Evolutionary conservation across 768 basidiomycete genomes (phyloP).

Genomic region (Podaxis sp.): DNA sequence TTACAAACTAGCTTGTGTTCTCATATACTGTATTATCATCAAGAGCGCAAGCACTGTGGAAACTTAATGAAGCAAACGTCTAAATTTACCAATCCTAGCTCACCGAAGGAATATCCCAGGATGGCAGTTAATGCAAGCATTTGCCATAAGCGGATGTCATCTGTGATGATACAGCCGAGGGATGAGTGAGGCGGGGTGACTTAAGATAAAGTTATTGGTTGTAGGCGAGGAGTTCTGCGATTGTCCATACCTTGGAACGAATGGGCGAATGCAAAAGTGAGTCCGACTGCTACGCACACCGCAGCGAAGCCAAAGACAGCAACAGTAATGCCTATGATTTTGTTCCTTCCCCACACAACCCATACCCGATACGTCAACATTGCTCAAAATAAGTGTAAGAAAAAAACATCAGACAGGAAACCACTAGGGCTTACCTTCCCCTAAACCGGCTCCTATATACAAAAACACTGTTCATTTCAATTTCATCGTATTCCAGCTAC

Average conservation of each 20-base stretch:
- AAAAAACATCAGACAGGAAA: not conserved
- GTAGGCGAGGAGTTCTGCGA: not conserved
- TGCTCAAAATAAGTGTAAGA: not conserved
- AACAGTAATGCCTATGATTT: not conserved
- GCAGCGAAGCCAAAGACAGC: not conserved
- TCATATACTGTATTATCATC: not conserved
- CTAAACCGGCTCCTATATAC: not conserved
- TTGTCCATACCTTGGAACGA: not conserved
- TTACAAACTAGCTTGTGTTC: not conserved
- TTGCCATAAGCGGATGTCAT: not conserved
- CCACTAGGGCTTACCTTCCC: not conserved
- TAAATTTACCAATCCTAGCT: not conserved
- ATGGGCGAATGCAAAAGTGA: not conserved
- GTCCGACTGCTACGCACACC: not conserved
- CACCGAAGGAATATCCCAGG: not conserved
- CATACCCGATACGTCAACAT: constrained; percentile 1
- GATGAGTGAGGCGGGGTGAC: not conserved
- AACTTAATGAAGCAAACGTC: not conserved
- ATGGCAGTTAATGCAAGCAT: not conserved
- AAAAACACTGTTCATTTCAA: not conserved
- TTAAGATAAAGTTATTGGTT: not conserved
- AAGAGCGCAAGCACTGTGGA: not conserved
- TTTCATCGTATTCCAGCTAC: too few species aligned
- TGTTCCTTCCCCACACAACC: not conserved
- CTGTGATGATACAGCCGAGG: not conserved